These are phyloP conservation scores for Talaromyces sp. DNA, from an alignment of 2,329 filamentous ascomycete genomes.

Conservation along the genomic window DNA sequence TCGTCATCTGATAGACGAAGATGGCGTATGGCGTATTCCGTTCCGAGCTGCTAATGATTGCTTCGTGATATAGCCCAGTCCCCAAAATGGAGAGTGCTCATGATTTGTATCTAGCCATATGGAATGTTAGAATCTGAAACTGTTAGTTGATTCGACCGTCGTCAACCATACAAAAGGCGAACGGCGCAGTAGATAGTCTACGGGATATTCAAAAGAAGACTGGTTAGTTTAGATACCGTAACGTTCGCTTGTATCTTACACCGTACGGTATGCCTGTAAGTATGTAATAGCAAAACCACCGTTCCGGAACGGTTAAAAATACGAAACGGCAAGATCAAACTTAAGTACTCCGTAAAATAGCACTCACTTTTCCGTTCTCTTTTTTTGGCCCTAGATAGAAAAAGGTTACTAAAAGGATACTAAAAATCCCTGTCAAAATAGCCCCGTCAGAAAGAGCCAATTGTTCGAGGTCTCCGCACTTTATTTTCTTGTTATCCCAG, in stretches of 20 bases:
- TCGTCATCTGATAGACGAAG: not conserved
- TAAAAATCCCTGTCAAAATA: conserved; percentile 10
- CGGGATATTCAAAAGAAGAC: not conserved
- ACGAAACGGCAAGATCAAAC: not conserved
- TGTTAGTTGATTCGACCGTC: conserved; percentile 1
- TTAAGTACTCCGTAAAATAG: not conserved
- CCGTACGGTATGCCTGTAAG: not conserved
- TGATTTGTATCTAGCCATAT: not conserved
- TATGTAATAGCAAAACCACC: not conserved
- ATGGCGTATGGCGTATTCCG: not conserved
- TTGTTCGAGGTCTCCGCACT: conserved; percentile 4
- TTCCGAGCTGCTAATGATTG: not conserved
- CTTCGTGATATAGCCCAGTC: not conserved
- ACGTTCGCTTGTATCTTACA: not conserved
- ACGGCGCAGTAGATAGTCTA: not conserved
- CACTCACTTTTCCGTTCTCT: not conserved
- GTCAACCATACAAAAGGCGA: not conserved
- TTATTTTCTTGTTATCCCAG: conserved; percentile 8
- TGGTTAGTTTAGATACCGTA: not conserved
- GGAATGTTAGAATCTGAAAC: not conserved
- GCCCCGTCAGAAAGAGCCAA: conserved; percentile 10
- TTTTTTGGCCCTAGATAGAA: not conserved
- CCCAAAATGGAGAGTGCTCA: conserved; percentile 1
- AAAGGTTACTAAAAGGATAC: not conserved
- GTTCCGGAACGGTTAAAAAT: not conserved